Conservation (phyloP, 768 basidiomycete genomes). For the Boletus huronensis region DNA sequence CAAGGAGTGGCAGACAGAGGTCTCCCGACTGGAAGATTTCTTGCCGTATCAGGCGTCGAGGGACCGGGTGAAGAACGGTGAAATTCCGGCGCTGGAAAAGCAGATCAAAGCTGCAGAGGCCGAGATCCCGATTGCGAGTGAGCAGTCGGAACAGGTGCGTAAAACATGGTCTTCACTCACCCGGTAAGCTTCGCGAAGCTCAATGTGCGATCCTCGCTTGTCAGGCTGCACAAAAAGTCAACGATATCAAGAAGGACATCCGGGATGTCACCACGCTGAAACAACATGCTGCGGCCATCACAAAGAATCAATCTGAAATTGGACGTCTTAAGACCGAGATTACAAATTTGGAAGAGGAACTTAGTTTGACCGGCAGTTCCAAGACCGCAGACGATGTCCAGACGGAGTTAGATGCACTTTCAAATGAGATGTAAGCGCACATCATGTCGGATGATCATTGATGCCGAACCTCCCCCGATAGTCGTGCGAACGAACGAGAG, state of each 20-base stretch:
- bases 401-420: slow-evolving; percentile 62
- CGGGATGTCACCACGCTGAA: slow-evolving; percentile 60
- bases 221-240: slow-evolving; percentile 53
- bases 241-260: slow-evolving; percentile 52
- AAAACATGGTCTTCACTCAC: neutral
- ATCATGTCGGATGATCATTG: neutral
- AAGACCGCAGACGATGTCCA: slow-evolving; percentile 88
- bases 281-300: slow-evolving; percentile 56
- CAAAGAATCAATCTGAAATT: slow-evolving; percentile 57
- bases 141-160: slow-evolving; percentile 60
- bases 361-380: slow-evolving; percentile 68
- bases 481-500: slow-evolving; percentile 66
- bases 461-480: slow-evolving; percentile 23
- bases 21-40: slow-evolving; percentile 55
- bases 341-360: slow-evolving; percentile 58
- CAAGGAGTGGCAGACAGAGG: slow-evolving; percentile 55
- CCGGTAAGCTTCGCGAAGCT: neutral
- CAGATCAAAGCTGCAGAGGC: slow-evolving; percentile 57
- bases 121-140: slow-evolving; percentile 49
- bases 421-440: slow-evolving; percentile 59
- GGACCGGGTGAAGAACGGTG: slow-evolving; percentile 51
- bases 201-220: neutral
- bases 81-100: slow-evolving; percentile 65
- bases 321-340: slow-evolving; percentile 61
- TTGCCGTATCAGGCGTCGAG: slow-evolving; percentile 53